Evolutionary conservation across 2,329 filamentous ascomycete species (phyloP).

Genomic region (Colletotrichum theobromicola): DNA sequence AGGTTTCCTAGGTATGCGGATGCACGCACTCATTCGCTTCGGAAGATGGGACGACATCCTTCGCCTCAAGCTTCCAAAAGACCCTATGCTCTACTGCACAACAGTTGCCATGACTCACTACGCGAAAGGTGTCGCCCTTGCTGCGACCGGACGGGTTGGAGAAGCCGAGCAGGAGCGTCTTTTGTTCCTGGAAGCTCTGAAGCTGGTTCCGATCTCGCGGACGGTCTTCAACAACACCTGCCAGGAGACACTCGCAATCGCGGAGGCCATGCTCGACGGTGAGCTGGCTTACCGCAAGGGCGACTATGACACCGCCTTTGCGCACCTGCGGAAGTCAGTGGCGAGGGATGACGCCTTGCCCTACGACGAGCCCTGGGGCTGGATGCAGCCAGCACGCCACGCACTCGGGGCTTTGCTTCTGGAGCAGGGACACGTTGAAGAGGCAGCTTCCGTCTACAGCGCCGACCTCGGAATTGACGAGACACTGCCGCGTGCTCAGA

Average conservation of each 20-base stretch:
- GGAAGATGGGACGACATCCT: conserved; percentile 74
- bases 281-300: conserved; percentile 74
- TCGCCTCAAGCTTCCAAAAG: conserved; percentile 57
- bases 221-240: conserved; percentile 74
- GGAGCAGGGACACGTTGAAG: conserved; percentile 65
- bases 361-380: conserved; percentile 79
- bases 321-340: conserved; percentile 62
- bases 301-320: conserved; percentile 64
- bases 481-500: conserved; percentile 66
- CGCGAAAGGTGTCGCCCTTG: conserved; percentile 69
- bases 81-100: conserved; percentile 68
- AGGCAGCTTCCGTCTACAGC: conserved; percentile 62
- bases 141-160: conserved; percentile 58
- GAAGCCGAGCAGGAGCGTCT: conserved; percentile 58
- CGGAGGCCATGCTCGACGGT: conserved; percentile 72
- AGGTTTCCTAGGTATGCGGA: conserved; percentile 68
- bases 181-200: conserved; percentile 56
- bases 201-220: conserved; percentile 60
- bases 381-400: conserved; percentile 78
- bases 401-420: conserved; percentile 73
- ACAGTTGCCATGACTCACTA: conserved; percentile 74
- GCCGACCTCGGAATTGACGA: conserved; percentile 66
- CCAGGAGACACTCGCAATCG: conserved; percentile 66
- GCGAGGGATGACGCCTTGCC: conserved; percentile 65
- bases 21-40: conserved; percentile 76